A percentile compares a stretch with the other conserved stretches of the same genome.
Evolutionary conservation across 805 yeast genomes (phyloP).

Genomic region (Saturnispora kantuleensis): DNA sequence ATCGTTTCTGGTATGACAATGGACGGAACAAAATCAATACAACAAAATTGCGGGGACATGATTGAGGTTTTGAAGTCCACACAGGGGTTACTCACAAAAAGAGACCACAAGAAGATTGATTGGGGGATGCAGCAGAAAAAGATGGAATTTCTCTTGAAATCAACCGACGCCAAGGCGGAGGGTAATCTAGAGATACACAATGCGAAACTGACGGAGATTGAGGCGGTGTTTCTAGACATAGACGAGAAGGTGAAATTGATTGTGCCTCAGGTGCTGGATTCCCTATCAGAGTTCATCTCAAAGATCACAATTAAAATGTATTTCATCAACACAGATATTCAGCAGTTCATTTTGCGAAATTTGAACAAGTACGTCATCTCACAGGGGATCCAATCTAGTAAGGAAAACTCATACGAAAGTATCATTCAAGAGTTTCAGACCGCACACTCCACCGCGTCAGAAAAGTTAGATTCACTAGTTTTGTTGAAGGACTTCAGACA

Average conservation of each 20-base stretch:
- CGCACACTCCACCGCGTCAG: constrained; percentile 27
- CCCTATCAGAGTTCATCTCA: constrained; percentile 41
- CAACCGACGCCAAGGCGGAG: constrained; percentile 28
- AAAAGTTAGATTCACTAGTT: constrained; percentile 31
- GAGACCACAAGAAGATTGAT: constrained; percentile 35
- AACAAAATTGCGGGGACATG: constrained; percentile 32
- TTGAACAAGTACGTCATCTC: constrained; percentile 20
- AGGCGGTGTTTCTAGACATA: constrained; percentile 26
- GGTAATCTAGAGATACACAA: constrained; percentile 26
- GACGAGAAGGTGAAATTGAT: constrained; percentile 32
- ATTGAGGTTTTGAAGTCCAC: constrained; percentile 27
- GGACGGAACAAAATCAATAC: constrained; percentile 22
- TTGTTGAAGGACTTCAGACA: constrained; percentile 29
- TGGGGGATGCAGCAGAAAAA: constrained; percentile 30
- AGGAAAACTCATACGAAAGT: constrained; percentile 20
- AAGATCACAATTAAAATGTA: constrained; percentile 31
- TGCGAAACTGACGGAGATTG: constrained; percentile 24
- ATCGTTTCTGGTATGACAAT: constrained; percentile 18
- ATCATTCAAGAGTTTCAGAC: constrained; percentile 33
- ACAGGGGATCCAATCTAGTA: constrained; percentile 23
- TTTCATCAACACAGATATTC: constrained; percentile 30
- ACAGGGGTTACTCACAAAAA: constrained; percentile 33
- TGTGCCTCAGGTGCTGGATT: constrained; percentile 37
- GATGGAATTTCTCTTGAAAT: constrained; percentile 27
- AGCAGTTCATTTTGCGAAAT: constrained; percentile 25